A percentile compares a stretch with the other conserved stretches of the same genome.
Conservation (phyloP, 148 eudicot species). For the Chenopodium suecicum region DNA sequence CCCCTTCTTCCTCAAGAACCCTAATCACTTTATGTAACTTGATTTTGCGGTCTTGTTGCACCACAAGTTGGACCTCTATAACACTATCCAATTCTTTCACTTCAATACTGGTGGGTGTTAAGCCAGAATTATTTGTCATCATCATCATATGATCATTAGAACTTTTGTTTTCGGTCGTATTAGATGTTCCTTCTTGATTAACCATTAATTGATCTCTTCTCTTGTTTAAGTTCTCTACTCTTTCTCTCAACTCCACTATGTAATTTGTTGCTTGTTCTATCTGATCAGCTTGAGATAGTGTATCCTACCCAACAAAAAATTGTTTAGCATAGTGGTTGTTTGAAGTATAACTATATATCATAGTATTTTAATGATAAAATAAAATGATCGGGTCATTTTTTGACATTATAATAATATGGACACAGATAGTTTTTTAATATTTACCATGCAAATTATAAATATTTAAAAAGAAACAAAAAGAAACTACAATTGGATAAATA, state of each 20-base stretch:
- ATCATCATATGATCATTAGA: background rate
- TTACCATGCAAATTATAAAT: too few species aligned
- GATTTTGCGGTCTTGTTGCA: slow-evolving; percentile 13
- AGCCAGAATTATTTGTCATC: background rate
- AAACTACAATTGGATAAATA: too few species aligned
- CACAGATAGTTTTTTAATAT: too few species aligned
- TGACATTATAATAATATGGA: too few species aligned
- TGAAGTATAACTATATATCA: too few species aligned
- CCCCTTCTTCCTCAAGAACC: slow-evolving; percentile 49
- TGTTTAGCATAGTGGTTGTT: too few species aligned
- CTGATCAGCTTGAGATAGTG: slow-evolving; percentile 37
- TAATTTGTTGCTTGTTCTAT: slow-evolving; percentile 40
- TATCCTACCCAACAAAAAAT: slow-evolving; percentile 18
- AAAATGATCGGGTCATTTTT: too few species aligned
- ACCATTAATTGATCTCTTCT: slow-evolving; percentile 22
- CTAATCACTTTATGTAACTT: slow-evolving; percentile 27
- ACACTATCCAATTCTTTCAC: slow-evolving; percentile 33
- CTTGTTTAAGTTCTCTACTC: slow-evolving; percentile 25
- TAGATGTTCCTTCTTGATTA: background rate
- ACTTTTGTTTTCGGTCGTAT: background rate
- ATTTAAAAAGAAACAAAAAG: too few species aligned
- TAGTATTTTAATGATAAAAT: too few species aligned
- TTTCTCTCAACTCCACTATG: slow-evolving; percentile 33
- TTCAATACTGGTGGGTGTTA: slow-evolving; percentile 26
- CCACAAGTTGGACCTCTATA: slow-evolving; percentile 34